Evolutionary conservation across 192 early-diverging fungal species (phyloP).

Genomic region (Diversispora eburnea): DNA sequence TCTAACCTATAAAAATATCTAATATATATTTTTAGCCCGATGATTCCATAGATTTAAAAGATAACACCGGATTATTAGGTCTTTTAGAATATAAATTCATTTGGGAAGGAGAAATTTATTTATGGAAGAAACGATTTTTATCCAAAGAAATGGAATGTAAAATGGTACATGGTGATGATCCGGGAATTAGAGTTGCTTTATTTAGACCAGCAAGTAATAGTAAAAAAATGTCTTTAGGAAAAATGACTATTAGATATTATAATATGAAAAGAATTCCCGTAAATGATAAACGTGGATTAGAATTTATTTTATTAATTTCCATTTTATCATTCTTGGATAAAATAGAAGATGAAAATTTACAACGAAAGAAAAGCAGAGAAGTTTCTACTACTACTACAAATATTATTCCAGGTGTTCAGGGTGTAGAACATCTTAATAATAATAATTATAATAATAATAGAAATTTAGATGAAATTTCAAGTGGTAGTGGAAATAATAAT

Average conservation of each 20-base stretch:
- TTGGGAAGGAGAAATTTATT: slow-evolving; percentile 20
- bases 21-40: slow-evolving; percentile 9
- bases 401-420: too few species aligned
- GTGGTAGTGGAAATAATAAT: too few species aligned
- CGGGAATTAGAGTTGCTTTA: slow-evolving; percentile 8
- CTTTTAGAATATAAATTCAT: slow-evolving; percentile 11
- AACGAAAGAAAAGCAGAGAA: too few species aligned
- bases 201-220: background rate
- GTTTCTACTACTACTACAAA: too few species aligned
- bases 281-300: slow-evolving; percentile 13
- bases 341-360: slow-evolving; percentile 4
- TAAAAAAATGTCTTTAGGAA: background rate
- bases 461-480: too few species aligned
- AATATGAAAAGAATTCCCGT: slow-evolving; percentile 22
- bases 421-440: too few species aligned
- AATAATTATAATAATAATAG: too few species aligned
- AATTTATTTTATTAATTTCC: slow-evolving; percentile 14
- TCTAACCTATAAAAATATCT: too few species aligned
- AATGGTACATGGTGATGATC: slow-evolving; percentile 17
- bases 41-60: slow-evolving; percentile 4
- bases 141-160: slow-evolving; percentile 29
- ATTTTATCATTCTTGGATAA: slow-evolving; percentile 24
- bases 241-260: slow-evolving; percentile 11
- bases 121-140: slow-evolving; percentile 11
- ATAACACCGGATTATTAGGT: slow-evolving; percentile 6